phyloP scores from a whole-genome alignment of 2,329 filamentous ascomycete species.

The Nigrospora sphaerica region DNA sequence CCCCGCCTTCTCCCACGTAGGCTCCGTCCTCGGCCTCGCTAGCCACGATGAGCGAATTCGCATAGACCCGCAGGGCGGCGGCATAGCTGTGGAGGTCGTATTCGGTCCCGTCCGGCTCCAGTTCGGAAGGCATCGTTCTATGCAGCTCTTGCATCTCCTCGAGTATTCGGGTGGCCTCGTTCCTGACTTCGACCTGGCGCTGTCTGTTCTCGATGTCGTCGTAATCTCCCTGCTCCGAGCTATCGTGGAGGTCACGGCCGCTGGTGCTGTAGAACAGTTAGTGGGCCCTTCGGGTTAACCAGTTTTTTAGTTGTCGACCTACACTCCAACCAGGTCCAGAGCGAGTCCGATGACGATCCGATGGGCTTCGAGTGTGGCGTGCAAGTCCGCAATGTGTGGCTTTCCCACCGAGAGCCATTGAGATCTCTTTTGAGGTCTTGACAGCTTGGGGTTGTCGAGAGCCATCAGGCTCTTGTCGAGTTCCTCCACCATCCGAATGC shows the following conservation, averaged over 20 bases:
- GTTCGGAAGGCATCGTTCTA: slow-evolving; percentile 22
- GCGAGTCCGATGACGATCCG: slow-evolving; percentile 30
- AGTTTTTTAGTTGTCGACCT: slow-evolving; percentile 9
- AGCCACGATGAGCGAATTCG: slow-evolving; percentile 16
- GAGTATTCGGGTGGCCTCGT: slow-evolving; percentile 25
- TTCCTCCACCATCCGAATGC: slow-evolving; percentile 26
- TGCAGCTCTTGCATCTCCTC: slow-evolving; percentile 26
- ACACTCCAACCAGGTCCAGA: slow-evolving; percentile 32
- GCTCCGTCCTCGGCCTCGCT: slow-evolving; percentile 9
- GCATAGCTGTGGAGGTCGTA: slow-evolving; percentile 62
- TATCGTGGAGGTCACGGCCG: slow-evolving; percentile 5
- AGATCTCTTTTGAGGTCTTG: slow-evolving; percentile 26
- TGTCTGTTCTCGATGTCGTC: slow-evolving; percentile 2
- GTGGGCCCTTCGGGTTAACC: neutral
- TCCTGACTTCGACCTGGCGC: slow-evolving; percentile 13
- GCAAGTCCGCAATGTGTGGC: slow-evolving; percentile 22
- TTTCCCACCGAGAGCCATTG: slow-evolving; percentile 27
- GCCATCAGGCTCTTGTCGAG: slow-evolving; percentile 25
- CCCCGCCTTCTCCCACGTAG: slow-evolving; percentile 14
- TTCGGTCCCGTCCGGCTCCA: slow-evolving; percentile 62
- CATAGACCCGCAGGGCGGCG: slow-evolving; percentile 63
- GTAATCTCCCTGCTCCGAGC: slow-evolving; percentile 1
- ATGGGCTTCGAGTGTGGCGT: slow-evolving; percentile 28
- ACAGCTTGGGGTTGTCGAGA: slow-evolving; percentile 20
- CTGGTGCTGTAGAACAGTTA: slow-evolving; percentile 6